These are phyloP conservation scores for Medicago truncatula DNA, from an alignment of 306 rosid genomes.

Conservation along the genomic window DNA sequence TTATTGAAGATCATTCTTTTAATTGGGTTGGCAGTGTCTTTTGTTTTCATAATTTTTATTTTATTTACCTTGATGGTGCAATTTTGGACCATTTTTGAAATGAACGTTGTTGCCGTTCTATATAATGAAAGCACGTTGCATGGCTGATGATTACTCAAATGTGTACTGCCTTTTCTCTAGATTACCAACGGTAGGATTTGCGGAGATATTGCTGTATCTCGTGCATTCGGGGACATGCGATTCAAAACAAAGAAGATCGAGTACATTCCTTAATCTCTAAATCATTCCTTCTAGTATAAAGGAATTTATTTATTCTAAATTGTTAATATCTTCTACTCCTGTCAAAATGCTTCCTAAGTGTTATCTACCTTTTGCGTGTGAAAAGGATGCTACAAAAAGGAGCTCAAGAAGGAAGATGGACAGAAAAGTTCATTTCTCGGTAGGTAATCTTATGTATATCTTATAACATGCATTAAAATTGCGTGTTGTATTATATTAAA, in stretches of 20 bases:
- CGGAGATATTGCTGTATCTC: conserved; percentile 97
- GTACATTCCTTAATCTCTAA: conserved; percentile 56
- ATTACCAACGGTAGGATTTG: conserved; percentile 89
- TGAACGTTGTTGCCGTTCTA: background rate
- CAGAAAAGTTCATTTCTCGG: conserved; percentile 95
- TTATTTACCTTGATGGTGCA: too few species aligned
- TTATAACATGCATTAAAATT: conserved; percentile 1
- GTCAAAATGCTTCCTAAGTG: conserved; percentile 43
- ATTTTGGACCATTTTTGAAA: too few species aligned
- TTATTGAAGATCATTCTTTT: too few species aligned
- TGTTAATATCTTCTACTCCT: conserved; percentile 28
- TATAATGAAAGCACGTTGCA: conserved; percentile 11
- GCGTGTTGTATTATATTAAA: conserved; percentile 1
- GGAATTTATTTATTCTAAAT: conserved; percentile 30
- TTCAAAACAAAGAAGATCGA: conserved; percentile 95
- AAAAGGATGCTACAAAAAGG: conserved; percentile 93
- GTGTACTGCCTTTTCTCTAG: conserved; percentile 52
- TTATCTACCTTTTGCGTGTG: conserved; percentile 47
- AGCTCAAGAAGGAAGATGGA: conserved; percentile 82
- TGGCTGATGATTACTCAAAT: conserved; percentile 40
- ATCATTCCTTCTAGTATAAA: conserved; percentile 34
- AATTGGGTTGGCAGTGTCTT: too few species aligned
- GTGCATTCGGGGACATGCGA: conserved; percentile 93
- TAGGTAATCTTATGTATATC: conserved; percentile 50
- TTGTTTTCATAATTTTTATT: too few species aligned